Evolutionary conservation across 192 early-diverging fungal species (phyloP).

Genomic region (Linnemannia schmuckeri): DNA sequence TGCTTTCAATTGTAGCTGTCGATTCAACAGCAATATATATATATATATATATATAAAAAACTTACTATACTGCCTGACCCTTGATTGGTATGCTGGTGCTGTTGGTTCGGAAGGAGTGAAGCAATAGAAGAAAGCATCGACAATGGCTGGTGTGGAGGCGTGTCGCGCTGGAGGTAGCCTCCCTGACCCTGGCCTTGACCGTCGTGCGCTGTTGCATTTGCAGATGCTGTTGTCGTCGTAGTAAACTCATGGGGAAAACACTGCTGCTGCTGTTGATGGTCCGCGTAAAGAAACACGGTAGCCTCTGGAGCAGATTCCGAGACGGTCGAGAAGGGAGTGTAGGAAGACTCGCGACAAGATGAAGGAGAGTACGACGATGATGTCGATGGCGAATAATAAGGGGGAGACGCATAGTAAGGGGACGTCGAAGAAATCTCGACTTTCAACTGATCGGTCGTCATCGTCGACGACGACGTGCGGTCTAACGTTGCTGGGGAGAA

Average conservation of each 20-base stretch:
- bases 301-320: neutral
- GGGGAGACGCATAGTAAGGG: neutral
- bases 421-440: neutral
- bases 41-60: too few relatives aligned
- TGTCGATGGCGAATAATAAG: neutral
- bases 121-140: constrained; percentile 2
- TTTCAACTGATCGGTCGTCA: neutral
- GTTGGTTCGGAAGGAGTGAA: neutral
- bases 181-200: neutral
- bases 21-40: neutral
- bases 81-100: neutral
- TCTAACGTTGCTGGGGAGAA: neutral
- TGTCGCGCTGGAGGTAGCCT: neutral
- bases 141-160: neutral
- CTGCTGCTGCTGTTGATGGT: neutral
- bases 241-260: neutral
- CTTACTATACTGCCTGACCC: neutral
- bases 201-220: neutral
- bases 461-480: neutral
- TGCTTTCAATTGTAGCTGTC: neutral
- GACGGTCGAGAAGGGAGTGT: neutral
- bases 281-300: neutral
- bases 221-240: neutral
- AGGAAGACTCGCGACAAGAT: neutral
- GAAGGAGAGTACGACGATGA: constrained; percentile 4